Evolutionary conservation across 352 stramenopile species (phyloP), one percentile per base, ranked within the genome.

Genomic region (Elongisporangium senticosum): DNA sequence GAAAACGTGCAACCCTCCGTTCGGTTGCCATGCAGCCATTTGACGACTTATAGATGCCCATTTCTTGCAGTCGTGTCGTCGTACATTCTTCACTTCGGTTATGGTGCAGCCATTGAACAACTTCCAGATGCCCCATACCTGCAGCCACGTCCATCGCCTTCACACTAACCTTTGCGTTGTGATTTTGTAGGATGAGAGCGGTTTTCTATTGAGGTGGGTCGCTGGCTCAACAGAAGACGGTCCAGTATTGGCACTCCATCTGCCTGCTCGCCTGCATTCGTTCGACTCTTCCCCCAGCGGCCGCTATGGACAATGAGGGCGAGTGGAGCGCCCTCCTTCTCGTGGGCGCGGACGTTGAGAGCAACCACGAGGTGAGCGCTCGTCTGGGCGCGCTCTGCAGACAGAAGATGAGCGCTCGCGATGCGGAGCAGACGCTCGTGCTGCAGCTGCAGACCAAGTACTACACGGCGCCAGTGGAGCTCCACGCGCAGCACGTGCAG

Each of bases 371-470:
- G 8, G 63, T 86, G 1, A 15, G 80, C 14, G 24, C 47, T 39
- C 58, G 62, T 26, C 63, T 89, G 1, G 53, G 58, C 4, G n/a
- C 72, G 3, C 65, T 79, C 24, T 82, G 72, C 17, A 64, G 55
- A 4, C 65, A 77, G 40, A 53, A 60, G 23, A 3, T 17, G 28
- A 17, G 39, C 13, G 11, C 53, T 33, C 14, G 6, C 47, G 37
- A 14, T 19, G 23, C 17, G n/a, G 21, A 43, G 19, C 50, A 23
- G 52, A 60, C 14, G 13, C 43, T 21, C 33, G 21, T 58, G 37
- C 66, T 89, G 57, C 69, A 61, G 14, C 62, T 92, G 24, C 53
- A 65, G 51, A 89, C 76, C 43, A 89, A 90, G 63, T 92, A 92
- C 61, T 92, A 92, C 64, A 71, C 63, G 13, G 82, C 82, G 2